phyloP scores from a whole-genome alignment of 2,329 filamentous ascomycete species.

The Aspergillus flavus region DNA sequence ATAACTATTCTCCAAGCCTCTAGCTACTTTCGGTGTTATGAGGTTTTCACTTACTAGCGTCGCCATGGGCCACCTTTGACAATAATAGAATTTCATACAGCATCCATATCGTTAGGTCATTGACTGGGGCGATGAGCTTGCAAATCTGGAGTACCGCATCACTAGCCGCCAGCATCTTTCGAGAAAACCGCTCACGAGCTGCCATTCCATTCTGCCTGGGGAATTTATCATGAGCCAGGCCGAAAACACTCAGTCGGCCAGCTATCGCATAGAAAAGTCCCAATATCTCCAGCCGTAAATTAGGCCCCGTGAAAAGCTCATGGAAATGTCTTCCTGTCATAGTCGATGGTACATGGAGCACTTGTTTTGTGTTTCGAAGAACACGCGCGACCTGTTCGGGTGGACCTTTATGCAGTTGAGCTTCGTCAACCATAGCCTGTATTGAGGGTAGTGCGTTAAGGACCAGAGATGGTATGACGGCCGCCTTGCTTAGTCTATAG shows the following conservation, averaged over 20 bases:
- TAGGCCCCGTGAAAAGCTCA: conserved; percentile 39
- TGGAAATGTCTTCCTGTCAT: conserved; percentile 39
- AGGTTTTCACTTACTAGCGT: conserved; percentile 33
- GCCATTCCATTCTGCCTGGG: background rate
- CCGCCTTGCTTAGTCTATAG: conserved; percentile 32
- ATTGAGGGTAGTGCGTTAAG: conserved; percentile 34
- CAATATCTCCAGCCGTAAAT: conserved; percentile 43
- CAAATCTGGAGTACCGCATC: conserved; percentile 42
- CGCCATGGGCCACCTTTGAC: conserved; percentile 39
- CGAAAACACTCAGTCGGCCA: conserved; percentile 30
- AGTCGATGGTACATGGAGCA: conserved; percentile 23
- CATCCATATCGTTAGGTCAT: conserved; percentile 39
- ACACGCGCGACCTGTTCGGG: conserved; percentile 15
- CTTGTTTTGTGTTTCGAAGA: conserved; percentile 31
- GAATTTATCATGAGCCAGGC: conserved; percentile 22
- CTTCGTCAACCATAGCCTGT: conserved; percentile 17
- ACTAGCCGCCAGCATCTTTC: conserved; percentile 35
- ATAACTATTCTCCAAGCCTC: background rate
- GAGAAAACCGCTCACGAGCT: conserved; percentile 22
- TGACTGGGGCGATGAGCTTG: conserved; percentile 40
- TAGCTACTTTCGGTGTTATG: background rate
- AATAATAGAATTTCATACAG: conserved; percentile 40
- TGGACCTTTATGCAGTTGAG: conserved; percentile 14
- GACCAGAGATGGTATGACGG: conserved; percentile 38
- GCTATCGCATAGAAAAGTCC: conserved; percentile 42